phyloP scores from a whole-genome alignment of 2,329 filamentous ascomycete species.

The Huntiella savannae region DNA sequence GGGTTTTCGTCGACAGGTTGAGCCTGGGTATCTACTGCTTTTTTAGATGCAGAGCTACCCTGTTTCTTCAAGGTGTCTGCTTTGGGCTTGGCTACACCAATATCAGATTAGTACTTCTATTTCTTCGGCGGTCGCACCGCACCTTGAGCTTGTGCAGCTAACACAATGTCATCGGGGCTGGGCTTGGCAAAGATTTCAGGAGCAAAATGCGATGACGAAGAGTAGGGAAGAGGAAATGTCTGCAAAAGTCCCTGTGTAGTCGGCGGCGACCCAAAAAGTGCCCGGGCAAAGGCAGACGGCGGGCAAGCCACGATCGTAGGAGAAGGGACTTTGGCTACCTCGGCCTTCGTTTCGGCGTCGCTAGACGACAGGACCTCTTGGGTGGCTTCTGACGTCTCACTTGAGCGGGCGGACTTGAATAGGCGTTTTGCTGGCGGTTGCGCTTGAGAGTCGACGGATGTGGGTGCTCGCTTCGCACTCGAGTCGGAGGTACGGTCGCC shows the following conservation, averaged over 20 bases:
- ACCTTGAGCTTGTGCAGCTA: conserved; percentile 79
- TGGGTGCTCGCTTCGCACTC: neutral
- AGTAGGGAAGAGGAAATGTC: conserved; percentile 29
- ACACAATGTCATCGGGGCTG: conserved; percentile 79
- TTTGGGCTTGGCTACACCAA: conserved; percentile 12
- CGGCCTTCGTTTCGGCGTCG: neutral
- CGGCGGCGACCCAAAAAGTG: conserved; percentile 27
- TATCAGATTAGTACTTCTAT: conserved; percentile 12
- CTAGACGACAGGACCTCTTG: neutral
- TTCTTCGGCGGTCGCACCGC: conserved; percentile 26
- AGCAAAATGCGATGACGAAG: conserved; percentile 28
- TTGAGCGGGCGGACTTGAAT: neutral
- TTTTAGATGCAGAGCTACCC: neutral
- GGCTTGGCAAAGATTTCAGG: conserved; percentile 58
- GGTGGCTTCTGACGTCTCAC: neutral
- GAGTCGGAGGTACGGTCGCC: neutral
- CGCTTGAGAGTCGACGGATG: neutral
- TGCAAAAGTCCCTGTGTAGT: conserved; percentile 14
- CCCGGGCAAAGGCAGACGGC: conserved; percentile 39
- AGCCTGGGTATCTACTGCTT: conserved; percentile 20
- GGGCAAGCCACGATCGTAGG: conserved; percentile 2
- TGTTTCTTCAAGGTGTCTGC: neutral
- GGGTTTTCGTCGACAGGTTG: neutral
- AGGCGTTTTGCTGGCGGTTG: conserved; percentile 1
- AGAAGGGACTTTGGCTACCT: neutral